Evolutionary conservation across 2,329 filamentous ascomycete species (phyloP).

Genomic region (Exophiala phaeomuriformis): DNA sequence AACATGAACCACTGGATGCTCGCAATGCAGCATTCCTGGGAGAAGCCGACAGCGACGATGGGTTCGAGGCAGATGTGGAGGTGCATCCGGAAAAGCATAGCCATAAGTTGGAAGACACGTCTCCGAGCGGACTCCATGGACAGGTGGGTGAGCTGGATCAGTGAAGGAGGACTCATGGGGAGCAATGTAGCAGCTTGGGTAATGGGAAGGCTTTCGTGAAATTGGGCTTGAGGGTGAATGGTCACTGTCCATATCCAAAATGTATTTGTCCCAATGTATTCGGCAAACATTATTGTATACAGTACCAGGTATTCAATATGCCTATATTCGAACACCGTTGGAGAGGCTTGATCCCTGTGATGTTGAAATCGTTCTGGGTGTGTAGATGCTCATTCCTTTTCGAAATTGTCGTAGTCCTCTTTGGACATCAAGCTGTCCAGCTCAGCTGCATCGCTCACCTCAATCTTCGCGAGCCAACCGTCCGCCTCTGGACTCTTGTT

Average conservation of each 20-base stretch:
- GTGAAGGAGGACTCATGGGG: neutral
- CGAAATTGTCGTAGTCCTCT: conserved; percentile 71
- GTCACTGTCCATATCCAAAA: too few relatives aligned
- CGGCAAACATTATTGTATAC: neutral
- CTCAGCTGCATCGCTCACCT: conserved; percentile 63
- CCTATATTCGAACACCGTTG: neutral
- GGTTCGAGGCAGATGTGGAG: conserved; percentile 22
- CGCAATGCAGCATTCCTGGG: conserved; percentile 16
- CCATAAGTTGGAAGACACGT: conserved; percentile 22
- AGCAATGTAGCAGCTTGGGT: neutral
- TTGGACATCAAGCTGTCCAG: conserved; percentile 69
- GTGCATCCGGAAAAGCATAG: conserved; percentile 18
- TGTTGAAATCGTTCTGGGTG: neutral
- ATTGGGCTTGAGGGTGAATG: neutral
- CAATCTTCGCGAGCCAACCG: conserved; percentile 88
- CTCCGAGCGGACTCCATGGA: conserved; percentile 19
- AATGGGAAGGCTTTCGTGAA: neutral
- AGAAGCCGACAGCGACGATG: conserved; percentile 22
- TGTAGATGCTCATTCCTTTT: conserved; percentile 15
- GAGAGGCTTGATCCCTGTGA: neutral
- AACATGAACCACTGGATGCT: conserved; percentile 11
- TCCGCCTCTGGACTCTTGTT: conserved; percentile 86
- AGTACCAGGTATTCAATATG: neutral
- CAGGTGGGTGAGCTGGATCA: conserved; percentile 16
- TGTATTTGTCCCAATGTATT: neutral